phyloP scores from a whole-genome alignment of 2,329 filamentous ascomycete species.

The Neopestalotiopsis sp. region DNA sequence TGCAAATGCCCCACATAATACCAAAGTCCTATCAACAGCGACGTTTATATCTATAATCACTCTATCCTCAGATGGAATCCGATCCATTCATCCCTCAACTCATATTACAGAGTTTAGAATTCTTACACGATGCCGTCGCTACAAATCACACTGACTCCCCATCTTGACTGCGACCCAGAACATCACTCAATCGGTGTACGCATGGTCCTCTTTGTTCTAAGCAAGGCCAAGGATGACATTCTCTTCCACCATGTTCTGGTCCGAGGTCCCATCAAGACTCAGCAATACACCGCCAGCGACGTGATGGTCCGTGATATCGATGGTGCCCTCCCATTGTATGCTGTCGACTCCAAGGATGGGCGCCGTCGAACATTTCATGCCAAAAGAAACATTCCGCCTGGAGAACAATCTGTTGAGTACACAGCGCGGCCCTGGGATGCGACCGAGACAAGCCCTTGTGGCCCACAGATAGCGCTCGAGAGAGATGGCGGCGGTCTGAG shows the following conservation, averaged over 20 bases:
- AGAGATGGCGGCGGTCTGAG: background rate
- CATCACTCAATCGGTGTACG: background rate
- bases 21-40: too few species aligned
- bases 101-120: too few species aligned
- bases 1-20: too few species aligned
- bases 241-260: background rate
- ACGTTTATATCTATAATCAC: too few species aligned
- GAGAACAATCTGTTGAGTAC: background rate
- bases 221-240: background rate
- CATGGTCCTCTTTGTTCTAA: background rate
- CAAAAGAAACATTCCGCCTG: background rate
- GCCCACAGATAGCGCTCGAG: conserved; percentile 1
- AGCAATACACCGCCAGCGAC: background rate
- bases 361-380: background rate
- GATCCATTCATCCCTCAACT: too few species aligned
- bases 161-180: background rate
- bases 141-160: background rate
- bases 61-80: too few species aligned
- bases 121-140: background rate
- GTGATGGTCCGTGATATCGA: background rate
- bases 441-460: background rate
- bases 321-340: background rate
- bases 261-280: background rate
- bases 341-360: background rate
- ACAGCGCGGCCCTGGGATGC: background rate